Base-by-base conservation (phyloP, 2,329 filamentous ascomycete species). In the Alternaria arborescens region DNA sequence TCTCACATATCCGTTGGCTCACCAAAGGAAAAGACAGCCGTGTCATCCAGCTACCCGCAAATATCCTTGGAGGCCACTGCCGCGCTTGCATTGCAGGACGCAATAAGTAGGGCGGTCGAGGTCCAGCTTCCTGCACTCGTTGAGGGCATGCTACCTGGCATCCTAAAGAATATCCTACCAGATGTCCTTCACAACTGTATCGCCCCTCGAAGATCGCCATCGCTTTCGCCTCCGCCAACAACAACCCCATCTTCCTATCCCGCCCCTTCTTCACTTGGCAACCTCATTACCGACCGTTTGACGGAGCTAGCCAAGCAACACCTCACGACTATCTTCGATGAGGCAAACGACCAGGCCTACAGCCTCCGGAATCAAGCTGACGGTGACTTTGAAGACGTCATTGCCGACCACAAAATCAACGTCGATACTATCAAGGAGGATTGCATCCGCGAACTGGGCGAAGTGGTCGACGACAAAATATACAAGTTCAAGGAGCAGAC, bases 271-370 rank as follows among this genome's bases (percentile, higher is more conserved):
- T 43, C 58, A 3, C 62, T 65, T 2, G 40, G 57, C 40, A 60
- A 28, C 38, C 51, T 58, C 16, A 44, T 67, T 16, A 48, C 20
- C 26, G 58, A 53, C 3, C 55, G 40, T 7, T 8, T 61, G 12
- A 48, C 52, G 3, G 41, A 20, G 22, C 38, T 41, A 1, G 50
- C 57, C 14, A 41, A 61, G 44, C 34, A 28, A 3, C 43, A 64
- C 8, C 30, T 66, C 3, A 6, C 38, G 16, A 40, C 18, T 2
- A 53, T 67, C 3, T 66, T 56, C 18, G 42, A 44, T 4, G 41
- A 67, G 16, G 53, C 61, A 1, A 40, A 59, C 12, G 52, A 56
- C 26, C 50, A 66, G 20, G 63, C 63, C 2, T 42, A 59, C 18
- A 51, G 55, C 32, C 38, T 66, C 16, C 60, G 56, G 1, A 38